phyloP scores from a whole-genome alignment of 106 monocot species.

The Agapanthus africanus region DNA sequence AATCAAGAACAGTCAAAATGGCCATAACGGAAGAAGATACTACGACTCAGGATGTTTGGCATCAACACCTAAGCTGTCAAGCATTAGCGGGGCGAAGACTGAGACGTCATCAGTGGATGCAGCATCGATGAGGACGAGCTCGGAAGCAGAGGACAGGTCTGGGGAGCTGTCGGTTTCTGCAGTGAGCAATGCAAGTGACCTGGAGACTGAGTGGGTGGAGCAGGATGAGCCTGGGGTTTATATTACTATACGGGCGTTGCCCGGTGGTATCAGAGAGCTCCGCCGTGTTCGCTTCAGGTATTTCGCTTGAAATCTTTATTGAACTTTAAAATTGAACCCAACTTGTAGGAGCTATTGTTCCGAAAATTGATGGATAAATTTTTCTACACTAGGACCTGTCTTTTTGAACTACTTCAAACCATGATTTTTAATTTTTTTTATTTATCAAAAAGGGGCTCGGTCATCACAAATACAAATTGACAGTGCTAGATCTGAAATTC shows the following conservation, averaged over 20 bases:
- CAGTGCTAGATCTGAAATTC: too few relatives aligned
- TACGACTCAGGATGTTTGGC: conserved; percentile 35
- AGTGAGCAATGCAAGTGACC: conserved; percentile 82
- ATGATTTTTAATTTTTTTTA: too few relatives aligned
- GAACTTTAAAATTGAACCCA: neutral
- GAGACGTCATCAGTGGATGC: conserved; percentile 76
- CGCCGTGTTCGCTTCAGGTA: conserved; percentile 94
- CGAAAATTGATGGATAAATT: too few relatives aligned
- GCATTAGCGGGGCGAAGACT: conserved; percentile 77
- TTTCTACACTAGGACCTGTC: too few relatives aligned
- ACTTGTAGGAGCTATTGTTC: too few relatives aligned
- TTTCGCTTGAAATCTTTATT: neutral
- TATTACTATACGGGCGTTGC: conserved; percentile 78
- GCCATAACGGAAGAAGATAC: conserved; percentile 16
- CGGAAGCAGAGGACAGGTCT: conserved; percentile 51
- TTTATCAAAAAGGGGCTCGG: too few relatives aligned
- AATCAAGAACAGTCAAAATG: conserved; percentile 1
- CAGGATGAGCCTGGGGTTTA: conserved; percentile 97
- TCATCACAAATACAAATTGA: too few relatives aligned
- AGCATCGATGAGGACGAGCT: conserved; percentile 58
- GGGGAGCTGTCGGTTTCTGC: conserved; percentile 59
- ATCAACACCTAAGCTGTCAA: conserved; percentile 77
- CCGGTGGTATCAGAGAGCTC: conserved; percentile 74
- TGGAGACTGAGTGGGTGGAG: conserved; percentile 95
- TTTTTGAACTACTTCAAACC: too few relatives aligned